Conservation (phyloP, 768 basidiomycete genomes). For the Lactarius quietus region DNA sequence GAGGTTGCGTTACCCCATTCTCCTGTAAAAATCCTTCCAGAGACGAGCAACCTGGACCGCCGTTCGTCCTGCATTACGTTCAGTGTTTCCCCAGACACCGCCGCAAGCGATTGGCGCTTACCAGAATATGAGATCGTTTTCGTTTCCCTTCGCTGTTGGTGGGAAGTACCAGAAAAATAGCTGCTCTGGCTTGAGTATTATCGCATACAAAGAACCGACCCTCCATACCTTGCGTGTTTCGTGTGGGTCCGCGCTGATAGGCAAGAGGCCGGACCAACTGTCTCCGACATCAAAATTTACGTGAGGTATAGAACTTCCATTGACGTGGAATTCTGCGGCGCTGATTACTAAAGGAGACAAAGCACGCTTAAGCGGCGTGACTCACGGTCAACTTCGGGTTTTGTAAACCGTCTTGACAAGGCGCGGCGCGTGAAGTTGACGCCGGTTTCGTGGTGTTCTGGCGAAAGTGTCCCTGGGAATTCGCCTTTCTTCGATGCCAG, state of each 20-base stretch:
- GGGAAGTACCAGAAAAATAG: constrained; percentile 27
- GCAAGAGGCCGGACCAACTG: constrained; percentile 25
- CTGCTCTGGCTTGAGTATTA: neutral
- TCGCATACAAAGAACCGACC: neutral
- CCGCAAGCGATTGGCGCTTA: neutral
- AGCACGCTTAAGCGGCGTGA: neutral
- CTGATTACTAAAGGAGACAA: neutral
- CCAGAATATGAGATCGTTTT: constrained; percentile 26
- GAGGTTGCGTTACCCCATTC: constrained; percentile 20
- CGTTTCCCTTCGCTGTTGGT: constrained; percentile 16
- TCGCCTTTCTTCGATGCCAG: neutral
- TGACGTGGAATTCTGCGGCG: constrained; percentile 16
- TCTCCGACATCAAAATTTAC: constrained; percentile 25
- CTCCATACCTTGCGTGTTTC: constrained; percentile 24
- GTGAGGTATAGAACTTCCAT: constrained; percentile 18
- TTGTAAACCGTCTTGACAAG: constrained; percentile 6
- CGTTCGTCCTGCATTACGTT: constrained; percentile 23
- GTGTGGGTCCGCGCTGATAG: constrained; percentile 18
- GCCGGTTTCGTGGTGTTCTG: neutral
- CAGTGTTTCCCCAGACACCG: neutral
- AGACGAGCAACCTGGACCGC: constrained; percentile 26
- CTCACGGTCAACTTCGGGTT: constrained; percentile 12
- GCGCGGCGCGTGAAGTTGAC: neutral
- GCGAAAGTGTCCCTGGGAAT: neutral
- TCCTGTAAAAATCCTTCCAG: constrained; percentile 25